Base-by-base conservation (phyloP, 2,329 filamentous ascomycete genomes). In the Exophiala aquamarina region DNA sequence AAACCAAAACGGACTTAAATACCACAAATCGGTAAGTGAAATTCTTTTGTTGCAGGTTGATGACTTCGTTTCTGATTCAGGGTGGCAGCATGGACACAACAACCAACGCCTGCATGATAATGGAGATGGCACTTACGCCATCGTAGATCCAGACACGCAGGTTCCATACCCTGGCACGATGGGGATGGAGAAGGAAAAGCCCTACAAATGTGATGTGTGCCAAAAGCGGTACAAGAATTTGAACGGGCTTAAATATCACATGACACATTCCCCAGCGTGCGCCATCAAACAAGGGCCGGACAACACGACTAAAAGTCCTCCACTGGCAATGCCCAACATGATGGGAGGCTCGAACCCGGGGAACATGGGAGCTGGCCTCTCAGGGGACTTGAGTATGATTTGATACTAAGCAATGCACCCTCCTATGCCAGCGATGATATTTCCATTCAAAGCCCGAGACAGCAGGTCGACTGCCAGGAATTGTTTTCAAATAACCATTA, bases 131-230 rank as follows among this genome's bases (percentile, higher is more conserved):
- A 96, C 93, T 2, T 97, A 95, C 66, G 97, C 92, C 0, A 98
- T 98, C 58, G 92, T 98, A 41, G 95, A 98, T 61, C 93, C 93
- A 0, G 88, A 95, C 63, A 97, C 93, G 0, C 93, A 88, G 20
- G 82, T 89, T 1, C 93, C 93, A 0, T 98, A 97, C 57, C 93
- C 93, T 0, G 93, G 93, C 23, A 97, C 93, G 1, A 76, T 95
- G 28, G 93, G 93, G n/a, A 98, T 98, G 93, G 93, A 98, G 72
- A 98, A 97, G 68, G 92, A 97, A 74, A 98, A 98, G 74, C 93
- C 93, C 2, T 97, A 97, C 67, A 91, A 91, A 64, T 98, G 93
- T 68, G 91, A 97, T 57, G 86, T 90, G 9, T 98, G 93, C 65
- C 91, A 92, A 61, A 98, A 98, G 75, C 87, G 93, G 42, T 98